Evolutionary conservation across 805 yeast species (phyloP), one percentile per base, ranked within the genome.

Genomic region (Candida morakotiae): DNA sequence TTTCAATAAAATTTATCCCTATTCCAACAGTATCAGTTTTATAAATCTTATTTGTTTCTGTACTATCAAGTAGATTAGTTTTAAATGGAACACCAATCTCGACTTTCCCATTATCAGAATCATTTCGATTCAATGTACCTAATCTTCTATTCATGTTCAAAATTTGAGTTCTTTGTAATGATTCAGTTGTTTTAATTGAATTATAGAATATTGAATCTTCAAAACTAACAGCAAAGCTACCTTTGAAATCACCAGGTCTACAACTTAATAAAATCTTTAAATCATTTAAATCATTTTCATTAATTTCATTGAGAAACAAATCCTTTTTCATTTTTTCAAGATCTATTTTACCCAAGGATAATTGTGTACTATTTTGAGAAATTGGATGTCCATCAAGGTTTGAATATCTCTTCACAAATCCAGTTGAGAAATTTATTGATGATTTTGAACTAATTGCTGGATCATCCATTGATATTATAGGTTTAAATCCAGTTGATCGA

Each of bases 1-100:
- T 71, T 28, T 74, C 75, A 11, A 73, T 64, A 48, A 76, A 83
- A 61, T 88, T 83, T 17, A 87, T 71, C 4, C 96, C 96, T 57
- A 89, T 83, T 0, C 97, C 97, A 44, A 89, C 71, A 2, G 75
- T 66, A 56, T 87, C 96, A 16, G 58, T 49, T 28, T 43, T 49
- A 31, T 41, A 44, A 2, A 37, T 18, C 31, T 50, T 52, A 14
- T 32, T 42, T 2, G 22, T 28, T 7, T 40, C 31, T 13, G 15
- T n/a, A 14, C 49, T 53, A 5, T 38, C 41, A n/a, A 31, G 29
- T 21, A 46, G 36, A 25, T 51, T 46, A 4, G 67, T 62, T 17
- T 52, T 49, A 39, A 67, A 58, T 2, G 67, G 58, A 1, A 65
- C 55, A 9, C 64, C 70, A 8, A 67, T 48, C 33, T 63, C 66